phyloP scores from a whole-genome alignment of 495 filamentous ascomycete species.

The Opeltia flavorubescens region DNA sequence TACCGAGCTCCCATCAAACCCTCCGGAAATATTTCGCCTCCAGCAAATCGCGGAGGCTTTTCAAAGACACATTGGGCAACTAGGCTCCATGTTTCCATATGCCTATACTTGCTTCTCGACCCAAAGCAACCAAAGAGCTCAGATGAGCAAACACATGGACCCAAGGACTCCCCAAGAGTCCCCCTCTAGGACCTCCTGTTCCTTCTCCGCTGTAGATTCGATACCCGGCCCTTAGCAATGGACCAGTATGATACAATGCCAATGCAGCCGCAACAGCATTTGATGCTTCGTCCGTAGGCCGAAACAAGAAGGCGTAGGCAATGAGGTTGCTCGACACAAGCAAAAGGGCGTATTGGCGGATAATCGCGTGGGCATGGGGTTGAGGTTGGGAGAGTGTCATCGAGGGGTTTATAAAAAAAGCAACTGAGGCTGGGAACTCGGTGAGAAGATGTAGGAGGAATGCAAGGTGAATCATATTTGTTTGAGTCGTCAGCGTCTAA shows the following conservation, averaged over 20 bases:
- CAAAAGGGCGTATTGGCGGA: conserved; percentile 24
- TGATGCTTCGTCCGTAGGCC: conserved; percentile 1
- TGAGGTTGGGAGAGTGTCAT: conserved; percentile 17
- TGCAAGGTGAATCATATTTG: conserved; percentile 4
- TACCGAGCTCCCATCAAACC: background rate
- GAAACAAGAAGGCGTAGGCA: conserved; percentile 16
- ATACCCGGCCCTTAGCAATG: conserved; percentile 16
- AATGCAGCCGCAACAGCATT: conserved; percentile 18
- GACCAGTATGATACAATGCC: conserved; percentile 22
- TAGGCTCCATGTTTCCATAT: background rate
- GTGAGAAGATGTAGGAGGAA: conserved; percentile 22
- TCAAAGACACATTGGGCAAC: too few species aligned
- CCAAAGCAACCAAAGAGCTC: conserved; percentile 1
- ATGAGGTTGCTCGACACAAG: conserved; percentile 19
- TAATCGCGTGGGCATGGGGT: conserved; percentile 17
- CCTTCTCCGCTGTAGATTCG: background rate
- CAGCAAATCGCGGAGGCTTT: background rate
- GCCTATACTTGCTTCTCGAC: background rate
- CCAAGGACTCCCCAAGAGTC: background rate
- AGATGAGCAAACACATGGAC: conserved; percentile 7
- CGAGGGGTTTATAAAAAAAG: conserved; percentile 21
- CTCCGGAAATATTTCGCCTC: background rate
- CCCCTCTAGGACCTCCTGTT: background rate
- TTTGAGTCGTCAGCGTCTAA: too few species aligned
- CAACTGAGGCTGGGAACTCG: conserved; percentile 21